Evolutionary conservation across 306 rosid genomes (phyloP).

Genomic region (Cucumis hystrix): DNA sequence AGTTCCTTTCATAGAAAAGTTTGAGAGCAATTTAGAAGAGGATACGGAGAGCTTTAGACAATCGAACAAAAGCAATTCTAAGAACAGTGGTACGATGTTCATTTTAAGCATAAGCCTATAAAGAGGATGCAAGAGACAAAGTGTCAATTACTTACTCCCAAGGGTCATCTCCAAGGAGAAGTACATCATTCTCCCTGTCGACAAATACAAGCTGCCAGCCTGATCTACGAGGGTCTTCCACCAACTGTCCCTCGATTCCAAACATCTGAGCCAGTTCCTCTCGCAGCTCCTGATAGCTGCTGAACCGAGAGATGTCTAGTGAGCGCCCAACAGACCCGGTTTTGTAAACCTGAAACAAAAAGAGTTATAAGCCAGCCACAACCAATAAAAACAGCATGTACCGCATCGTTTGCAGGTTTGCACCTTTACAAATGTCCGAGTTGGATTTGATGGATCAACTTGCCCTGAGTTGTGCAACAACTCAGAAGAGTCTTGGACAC

Average conservation of each 20-base stretch:
- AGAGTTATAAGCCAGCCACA: conserved; percentile 11
- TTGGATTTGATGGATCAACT: conserved; percentile 43
- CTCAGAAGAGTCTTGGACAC: conserved; percentile 59
- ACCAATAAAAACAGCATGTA: conserved; percentile 1
- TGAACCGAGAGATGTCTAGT: conserved; percentile 81
- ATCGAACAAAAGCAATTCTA: not conserved
- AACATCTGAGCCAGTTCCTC: conserved; percentile 89
- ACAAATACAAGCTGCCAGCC: conserved; percentile 99
- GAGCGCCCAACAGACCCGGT: conserved; percentile 87
- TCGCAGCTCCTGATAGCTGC: conserved; percentile 82
- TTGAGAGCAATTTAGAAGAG: not conserved
- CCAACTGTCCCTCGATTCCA: conserved; percentile 83
- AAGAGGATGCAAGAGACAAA: not conserved
- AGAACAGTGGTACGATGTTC: not conserved
- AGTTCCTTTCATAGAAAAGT: not conserved
- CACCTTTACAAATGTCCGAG: conserved; percentile 71
- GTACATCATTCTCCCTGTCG: conserved; percentile 92
- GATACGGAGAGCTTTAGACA: not conserved
- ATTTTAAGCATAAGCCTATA: not conserved
- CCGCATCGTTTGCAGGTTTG: not conserved
- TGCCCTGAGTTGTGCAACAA: conserved; percentile 54
- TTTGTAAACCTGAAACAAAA: conserved; percentile 56
- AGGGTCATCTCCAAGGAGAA: conserved; percentile 95
- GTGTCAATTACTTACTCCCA: conserved; percentile 63
- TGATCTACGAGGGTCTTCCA: conserved; percentile 91